phyloP scores from a whole-genome alignment of 345 rosid genomes.

The Citrus maxima region DNA sequence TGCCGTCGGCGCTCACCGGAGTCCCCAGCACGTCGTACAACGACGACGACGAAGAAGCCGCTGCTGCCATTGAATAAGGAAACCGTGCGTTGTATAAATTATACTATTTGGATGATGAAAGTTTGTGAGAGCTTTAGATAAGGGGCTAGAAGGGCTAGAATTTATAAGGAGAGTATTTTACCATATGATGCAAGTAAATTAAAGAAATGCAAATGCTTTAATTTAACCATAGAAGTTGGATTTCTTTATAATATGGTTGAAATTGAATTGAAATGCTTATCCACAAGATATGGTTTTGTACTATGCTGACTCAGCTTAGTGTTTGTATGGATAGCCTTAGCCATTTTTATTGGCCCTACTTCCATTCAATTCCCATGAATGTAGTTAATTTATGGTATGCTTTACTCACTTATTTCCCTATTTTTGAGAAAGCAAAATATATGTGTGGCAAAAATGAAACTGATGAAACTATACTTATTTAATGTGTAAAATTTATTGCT shows the following conservation, averaged over 20 bases:
- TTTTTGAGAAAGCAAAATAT: too few relatives aligned
- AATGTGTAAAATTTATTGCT: too few relatives aligned
- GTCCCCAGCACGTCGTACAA: slow-evolving; percentile 54
- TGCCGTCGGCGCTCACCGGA: slow-evolving; percentile 32
- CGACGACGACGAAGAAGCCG: slow-evolving; percentile 31
- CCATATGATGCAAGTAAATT: too few relatives aligned
- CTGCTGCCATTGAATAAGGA: neutral
- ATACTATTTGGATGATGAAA: too few relatives aligned
- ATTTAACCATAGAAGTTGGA: too few relatives aligned
- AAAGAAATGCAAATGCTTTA: too few relatives aligned
- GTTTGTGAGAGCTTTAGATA: neutral
- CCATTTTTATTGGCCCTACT: slow-evolving; percentile 9
- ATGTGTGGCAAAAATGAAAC: too few relatives aligned
- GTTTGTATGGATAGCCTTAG: slow-evolving; percentile 30
- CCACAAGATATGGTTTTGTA: slow-evolving; percentile 16
- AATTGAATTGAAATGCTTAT: slow-evolving; percentile 25
- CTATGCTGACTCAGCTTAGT: slow-evolving; percentile 44
- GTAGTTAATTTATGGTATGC: too few relatives aligned
- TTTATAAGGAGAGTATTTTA: too few relatives aligned
- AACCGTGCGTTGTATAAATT: neutral
- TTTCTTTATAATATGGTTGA: neutral
- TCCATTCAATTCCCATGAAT: neutral
- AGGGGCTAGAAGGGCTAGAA: neutral
- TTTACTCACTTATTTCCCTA: too few relatives aligned
- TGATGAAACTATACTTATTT: too few relatives aligned